Evolutionary conservation across 192 early-diverging fungal genomes (phyloP).

Genomic region (Backusella westeae): DNA sequence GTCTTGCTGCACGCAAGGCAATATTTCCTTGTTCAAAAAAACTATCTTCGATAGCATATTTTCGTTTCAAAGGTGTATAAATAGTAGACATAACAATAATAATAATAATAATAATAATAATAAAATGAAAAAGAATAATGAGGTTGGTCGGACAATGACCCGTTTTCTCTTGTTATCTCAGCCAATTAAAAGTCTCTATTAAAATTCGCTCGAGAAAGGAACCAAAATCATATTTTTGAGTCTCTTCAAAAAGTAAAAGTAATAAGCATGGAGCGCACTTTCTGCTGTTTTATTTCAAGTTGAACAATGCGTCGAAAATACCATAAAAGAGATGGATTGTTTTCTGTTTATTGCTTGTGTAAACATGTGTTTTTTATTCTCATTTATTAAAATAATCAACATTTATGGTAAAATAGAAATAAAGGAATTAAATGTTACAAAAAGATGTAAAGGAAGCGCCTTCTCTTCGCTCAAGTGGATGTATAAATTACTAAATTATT

Average conservation of each 20-base stretch:
- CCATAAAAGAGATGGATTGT: not conserved
- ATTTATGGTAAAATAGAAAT: not conserved
- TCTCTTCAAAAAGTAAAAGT: too few species aligned
- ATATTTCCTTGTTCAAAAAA: slow-evolving; percentile 38
- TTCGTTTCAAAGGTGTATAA: slow-evolving; percentile 28
- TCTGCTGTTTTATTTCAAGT: not conserved
- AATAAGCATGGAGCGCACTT: too few species aligned
- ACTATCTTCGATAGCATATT: slow-evolving; percentile 15
- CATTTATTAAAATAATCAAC: not conserved
- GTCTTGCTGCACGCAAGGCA: slow-evolving; percentile 23
- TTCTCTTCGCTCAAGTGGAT: not conserved
- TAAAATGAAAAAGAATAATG: not conserved
- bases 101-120: not conserved
- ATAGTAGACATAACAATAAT: slow-evolving; percentile 7
- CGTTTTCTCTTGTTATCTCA: not conserved
- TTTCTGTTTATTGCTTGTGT: not conserved
- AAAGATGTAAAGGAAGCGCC: not conserved
- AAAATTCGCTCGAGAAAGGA: too few species aligned
- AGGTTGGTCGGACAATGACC: too few species aligned
- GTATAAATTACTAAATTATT: not conserved
- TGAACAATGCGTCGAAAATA: not conserved
- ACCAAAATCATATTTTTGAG: too few species aligned
- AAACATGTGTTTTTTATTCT: not conserved
- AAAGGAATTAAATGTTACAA: not conserved
- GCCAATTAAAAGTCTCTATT: not conserved